These are phyloP conservation scores for Pigoraptor vietnamica DNA, from an alignment of 78 protist species.

Conservation along the genomic window DNA sequence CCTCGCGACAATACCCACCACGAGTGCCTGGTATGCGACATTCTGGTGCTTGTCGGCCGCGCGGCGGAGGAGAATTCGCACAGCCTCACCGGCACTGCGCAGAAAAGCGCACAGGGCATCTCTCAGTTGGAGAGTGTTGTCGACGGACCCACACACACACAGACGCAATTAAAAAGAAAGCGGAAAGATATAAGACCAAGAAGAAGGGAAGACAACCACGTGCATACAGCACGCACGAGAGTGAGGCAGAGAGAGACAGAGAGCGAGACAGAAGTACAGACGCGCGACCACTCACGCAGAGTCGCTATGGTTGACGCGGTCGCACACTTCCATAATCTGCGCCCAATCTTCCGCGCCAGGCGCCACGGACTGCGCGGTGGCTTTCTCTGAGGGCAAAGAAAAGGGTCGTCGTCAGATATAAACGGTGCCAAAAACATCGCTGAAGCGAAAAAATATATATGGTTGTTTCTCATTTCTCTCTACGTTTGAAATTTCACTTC, in stretches of 20 bases:
- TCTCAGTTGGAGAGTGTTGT: too few relatives aligned
- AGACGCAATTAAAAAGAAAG: not conserved
- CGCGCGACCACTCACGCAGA: not conserved
- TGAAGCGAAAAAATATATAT: not conserved
- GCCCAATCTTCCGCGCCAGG: not conserved
- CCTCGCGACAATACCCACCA: not conserved
- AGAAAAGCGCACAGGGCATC: not conserved
- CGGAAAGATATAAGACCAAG: not conserved
- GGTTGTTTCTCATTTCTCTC: not conserved
- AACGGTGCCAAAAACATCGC: not conserved
- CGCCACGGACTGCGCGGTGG: not conserved
- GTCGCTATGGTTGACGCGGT: not conserved
- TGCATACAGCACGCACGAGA: not conserved
- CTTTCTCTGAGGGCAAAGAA: too few relatives aligned
- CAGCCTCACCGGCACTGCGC: not conserved
- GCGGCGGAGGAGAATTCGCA: not conserved
- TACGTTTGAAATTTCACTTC: not conserved
- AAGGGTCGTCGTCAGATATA: too few relatives aligned
- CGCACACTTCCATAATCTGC: not conserved
- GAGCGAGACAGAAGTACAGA: not conserved
- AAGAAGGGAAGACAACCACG: not conserved
- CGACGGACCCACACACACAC: too few relatives aligned
- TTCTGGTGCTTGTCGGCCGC: not conserved
- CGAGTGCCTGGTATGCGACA: not conserved
- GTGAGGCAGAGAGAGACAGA: not conserved